Conservation (phyloP, 352 stramenopile genomes). For the Pythium aphanidermatum region DNA sequence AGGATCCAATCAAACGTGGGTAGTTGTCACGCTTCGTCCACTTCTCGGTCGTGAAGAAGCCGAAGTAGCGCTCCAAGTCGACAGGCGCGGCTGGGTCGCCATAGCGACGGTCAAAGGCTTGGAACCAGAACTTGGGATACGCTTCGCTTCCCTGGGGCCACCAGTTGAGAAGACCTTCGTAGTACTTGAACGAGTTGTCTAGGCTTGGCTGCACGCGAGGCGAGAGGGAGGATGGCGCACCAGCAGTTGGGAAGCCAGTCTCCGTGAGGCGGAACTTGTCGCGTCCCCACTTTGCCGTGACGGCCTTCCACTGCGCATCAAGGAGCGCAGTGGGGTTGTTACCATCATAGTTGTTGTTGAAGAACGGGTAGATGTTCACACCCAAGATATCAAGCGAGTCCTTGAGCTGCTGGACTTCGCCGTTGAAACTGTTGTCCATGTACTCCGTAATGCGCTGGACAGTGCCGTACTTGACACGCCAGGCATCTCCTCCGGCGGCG, state of each 20-base stretch:
- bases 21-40: constrained; percentile 12
- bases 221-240: constrained; percentile 26
- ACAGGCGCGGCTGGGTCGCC: constrained; percentile 17
- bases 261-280: constrained; percentile 44
- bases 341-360: constrained; percentile 43
- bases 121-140: constrained; percentile 26
- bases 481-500: constrained; percentile 10
- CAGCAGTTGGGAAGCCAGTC: constrained; percentile 47
- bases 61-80: constrained; percentile 27
- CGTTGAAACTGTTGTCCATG: constrained; percentile 28
- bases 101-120: constrained; percentile 24
- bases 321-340: constrained; percentile 33
- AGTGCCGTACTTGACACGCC: constrained; percentile 13
- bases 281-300: constrained; percentile 29
- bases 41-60: constrained; percentile 23
- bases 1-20: no score
- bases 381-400: constrained; percentile 39
- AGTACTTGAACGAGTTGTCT: constrained; percentile 21
- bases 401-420: constrained; percentile 23
- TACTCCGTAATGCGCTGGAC: constrained; percentile 42
- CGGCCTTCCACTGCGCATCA: constrained; percentile 34
- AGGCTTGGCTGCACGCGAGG: constrained; percentile 33
- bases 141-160: constrained; percentile 5
- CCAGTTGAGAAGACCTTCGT: constrained; percentile 21
- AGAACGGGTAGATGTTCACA: constrained; percentile 62